phyloP scores from a whole-genome alignment of 2,329 filamentous ascomycete genomes.

The Coleophoma eucalyptorum region DNA sequence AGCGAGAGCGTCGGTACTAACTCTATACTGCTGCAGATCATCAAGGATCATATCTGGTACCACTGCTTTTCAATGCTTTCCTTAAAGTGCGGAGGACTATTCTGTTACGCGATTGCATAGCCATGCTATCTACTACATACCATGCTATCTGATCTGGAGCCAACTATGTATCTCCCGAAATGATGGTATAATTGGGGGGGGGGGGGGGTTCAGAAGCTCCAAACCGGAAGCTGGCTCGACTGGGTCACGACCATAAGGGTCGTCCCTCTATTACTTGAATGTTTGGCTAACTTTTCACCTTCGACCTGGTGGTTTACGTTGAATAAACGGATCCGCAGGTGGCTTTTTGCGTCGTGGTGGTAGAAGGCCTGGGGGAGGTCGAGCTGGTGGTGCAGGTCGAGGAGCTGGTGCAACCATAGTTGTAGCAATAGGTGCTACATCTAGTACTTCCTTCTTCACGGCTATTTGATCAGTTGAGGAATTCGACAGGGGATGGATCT shows the following conservation, averaged over 20 bases:
- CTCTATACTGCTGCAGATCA: too few species aligned
- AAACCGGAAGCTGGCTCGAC: too few species aligned
- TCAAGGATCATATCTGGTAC: too few species aligned
- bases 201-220: too few species aligned
- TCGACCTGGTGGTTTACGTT: conserved; percentile 8
- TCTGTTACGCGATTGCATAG: too few species aligned
- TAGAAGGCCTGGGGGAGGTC: not conserved
- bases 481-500: not conserved
- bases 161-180: too few species aligned
- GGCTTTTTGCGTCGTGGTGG: conserved; percentile 10
- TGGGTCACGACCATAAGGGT: not conserved
- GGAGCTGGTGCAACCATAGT: not conserved
- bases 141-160: too few species aligned
- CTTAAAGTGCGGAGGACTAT: too few species aligned
- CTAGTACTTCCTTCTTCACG: conserved; percentile 1
- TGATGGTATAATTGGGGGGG: too few species aligned
- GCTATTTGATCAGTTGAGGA: not conserved
- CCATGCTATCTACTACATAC: too few species aligned
- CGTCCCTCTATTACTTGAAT: not conserved
- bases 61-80: too few species aligned
- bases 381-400: not conserved
- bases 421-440: conserved; percentile 7
- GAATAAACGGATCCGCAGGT: conserved; percentile 14
- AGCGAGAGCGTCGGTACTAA: too few species aligned
- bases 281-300: not conserved